Evolutionary conservation across 140 eudicot species (phyloP).

Genomic region (Flaveria floridana): DNA sequence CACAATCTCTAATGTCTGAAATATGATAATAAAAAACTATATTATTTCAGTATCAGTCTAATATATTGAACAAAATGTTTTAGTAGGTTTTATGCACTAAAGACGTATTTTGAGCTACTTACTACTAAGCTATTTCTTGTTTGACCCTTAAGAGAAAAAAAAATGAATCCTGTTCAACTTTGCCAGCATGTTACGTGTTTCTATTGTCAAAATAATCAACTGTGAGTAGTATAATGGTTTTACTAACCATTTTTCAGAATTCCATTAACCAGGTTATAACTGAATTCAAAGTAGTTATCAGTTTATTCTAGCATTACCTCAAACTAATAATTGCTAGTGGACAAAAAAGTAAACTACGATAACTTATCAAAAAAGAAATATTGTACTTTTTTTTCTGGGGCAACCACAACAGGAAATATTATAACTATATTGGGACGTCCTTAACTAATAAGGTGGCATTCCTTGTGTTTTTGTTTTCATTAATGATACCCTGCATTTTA

Average conservation of each 20-base stretch:
- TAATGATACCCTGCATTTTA: conserved; percentile 9
- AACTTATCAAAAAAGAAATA: background rate
- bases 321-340: background rate
- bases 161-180: background rate
- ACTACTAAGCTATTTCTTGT: background rate
- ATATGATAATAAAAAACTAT: background rate
- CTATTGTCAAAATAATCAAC: background rate
- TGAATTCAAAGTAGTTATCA: background rate
- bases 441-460: background rate
- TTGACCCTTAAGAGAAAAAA: background rate
- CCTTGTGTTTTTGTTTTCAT: background rate
- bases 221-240: background rate
- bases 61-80: background rate
- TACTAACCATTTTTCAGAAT: background rate
- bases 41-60: background rate
- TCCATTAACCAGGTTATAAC: background rate
- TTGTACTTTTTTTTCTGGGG: background rate
- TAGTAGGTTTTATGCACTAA: background rate
- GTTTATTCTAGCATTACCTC: background rate
- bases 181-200: background rate
- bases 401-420: background rate
- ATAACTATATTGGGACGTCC: background rate
- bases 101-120: background rate
- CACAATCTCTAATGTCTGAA: background rate
- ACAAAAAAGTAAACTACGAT: background rate